Evolutionary conservation across 805 yeast genomes (phyloP).

Genomic region (Wickerhamia fluorescens): DNA sequence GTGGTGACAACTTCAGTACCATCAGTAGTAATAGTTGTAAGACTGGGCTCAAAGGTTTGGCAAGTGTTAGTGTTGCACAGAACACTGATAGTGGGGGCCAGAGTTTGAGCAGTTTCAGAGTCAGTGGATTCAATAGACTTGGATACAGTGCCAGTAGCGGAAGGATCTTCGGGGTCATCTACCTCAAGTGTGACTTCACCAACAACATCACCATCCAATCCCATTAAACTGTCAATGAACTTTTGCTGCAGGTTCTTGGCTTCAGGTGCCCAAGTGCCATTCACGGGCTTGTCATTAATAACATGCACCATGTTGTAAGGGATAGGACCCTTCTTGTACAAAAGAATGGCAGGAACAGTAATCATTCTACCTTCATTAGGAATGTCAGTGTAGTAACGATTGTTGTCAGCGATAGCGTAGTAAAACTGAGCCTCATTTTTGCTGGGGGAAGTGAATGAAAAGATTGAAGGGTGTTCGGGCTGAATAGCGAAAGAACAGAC

Average conservation of each 20-base stretch:
- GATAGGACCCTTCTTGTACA: slow-evolving; percentile 18
- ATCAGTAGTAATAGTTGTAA: slow-evolving; percentile 16
- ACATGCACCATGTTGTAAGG: slow-evolving; percentile 1
- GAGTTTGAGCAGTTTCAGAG: slow-evolving; percentile 9
- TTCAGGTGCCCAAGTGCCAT: too few species aligned
- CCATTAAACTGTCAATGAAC: too few species aligned
- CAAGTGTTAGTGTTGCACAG: slow-evolving; percentile 18
- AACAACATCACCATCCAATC: slow-evolving; percentile 1
- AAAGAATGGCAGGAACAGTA: slow-evolving; percentile 22
- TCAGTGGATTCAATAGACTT: slow-evolving; percentile 6
- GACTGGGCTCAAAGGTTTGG: slow-evolving; percentile 21
- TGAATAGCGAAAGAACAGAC: slow-evolving; percentile 33
- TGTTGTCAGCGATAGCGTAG: slow-evolving; percentile 19
- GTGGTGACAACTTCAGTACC: slow-evolving; percentile 17
- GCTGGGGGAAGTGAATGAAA: slow-evolving; percentile 19
- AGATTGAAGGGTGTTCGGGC: slow-evolving; percentile 16
- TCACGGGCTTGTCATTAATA: slow-evolving; percentile 1
- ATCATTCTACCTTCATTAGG: slow-evolving; percentile 27
- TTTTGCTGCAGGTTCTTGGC: too few species aligned
- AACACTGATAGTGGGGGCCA: slow-evolving; percentile 19
- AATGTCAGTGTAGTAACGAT: slow-evolving; percentile 29
- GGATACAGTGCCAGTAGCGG: slow-evolving; percentile 9
- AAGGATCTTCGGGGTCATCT: too few species aligned
- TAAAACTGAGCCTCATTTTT: slow-evolving; percentile 30
- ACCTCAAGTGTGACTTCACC: slow-evolving; percentile 7